Conservation (phyloP, 495 filamentous ascomycete species). For the Podospora australis region DNA sequence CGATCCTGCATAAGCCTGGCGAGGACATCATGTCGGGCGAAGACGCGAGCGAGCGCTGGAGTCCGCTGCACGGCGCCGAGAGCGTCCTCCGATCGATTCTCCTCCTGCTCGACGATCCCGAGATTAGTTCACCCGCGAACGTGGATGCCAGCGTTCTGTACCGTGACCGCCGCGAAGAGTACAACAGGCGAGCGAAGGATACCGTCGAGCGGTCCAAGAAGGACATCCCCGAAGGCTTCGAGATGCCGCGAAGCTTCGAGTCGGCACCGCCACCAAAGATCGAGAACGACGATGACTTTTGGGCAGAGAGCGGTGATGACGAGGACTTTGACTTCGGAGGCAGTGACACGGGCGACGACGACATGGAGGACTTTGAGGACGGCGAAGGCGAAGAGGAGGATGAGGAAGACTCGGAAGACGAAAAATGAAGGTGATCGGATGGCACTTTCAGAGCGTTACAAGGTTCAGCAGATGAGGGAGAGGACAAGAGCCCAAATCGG, state of each 20-base stretch:
- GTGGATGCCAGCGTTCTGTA: conserved; percentile 88
- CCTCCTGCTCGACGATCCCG: conserved; percentile 89
- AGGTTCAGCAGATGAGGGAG: too few relatives aligned
- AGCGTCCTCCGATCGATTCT: conserved; percentile 89
- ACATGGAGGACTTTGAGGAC: conserved; percentile 45
- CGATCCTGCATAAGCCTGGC: conserved; percentile 87
- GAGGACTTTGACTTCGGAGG: conserved; percentile 77
- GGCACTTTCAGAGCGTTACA: too few relatives aligned
- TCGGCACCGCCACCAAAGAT: conserved; percentile 56
- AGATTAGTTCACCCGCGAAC: conserved; percentile 88
- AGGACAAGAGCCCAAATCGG: too few relatives aligned
- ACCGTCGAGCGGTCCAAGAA: conserved; percentile 66
- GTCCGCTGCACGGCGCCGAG: conserved; percentile 85
- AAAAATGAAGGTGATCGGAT: conserved; percentile 3
- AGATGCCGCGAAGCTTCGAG: conserved; percentile 70
- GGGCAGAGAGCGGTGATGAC: conserved; percentile 77
- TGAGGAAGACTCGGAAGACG: conserved; percentile 17
- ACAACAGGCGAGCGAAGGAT: conserved; percentile 60
- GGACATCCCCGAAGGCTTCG: conserved; percentile 75
- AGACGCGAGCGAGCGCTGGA: conserved; percentile 82
- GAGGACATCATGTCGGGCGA: conserved; percentile 91
- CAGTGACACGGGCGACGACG: conserved; percentile 53
- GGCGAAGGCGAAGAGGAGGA: conserved; percentile 39
- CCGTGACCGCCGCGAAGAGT: conserved; percentile 60
- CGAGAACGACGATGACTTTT: conserved; percentile 72